Base-by-base conservation (phyloP, 805 yeast species). In the Saccharomycopsis sp. region DNA sequence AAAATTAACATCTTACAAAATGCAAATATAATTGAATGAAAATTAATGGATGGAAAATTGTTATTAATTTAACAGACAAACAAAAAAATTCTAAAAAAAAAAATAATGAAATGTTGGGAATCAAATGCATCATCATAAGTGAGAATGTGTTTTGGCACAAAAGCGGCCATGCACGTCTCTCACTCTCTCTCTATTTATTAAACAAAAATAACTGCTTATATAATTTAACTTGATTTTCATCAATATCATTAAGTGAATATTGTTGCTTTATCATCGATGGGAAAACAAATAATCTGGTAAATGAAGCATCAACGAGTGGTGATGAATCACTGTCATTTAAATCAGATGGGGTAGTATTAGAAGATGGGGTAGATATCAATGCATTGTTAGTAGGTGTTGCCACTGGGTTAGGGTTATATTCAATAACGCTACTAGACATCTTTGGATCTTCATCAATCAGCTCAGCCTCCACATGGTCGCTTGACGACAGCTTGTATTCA, bases 211-310 rank as follows among this genome's bases (percentile, higher is more conserved):
- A 7, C 36, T 27, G 17, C 37, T 46, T 46, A 23, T 20, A 46
- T 16, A 6, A 13, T 17, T 38, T 40, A 8, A 46, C 50, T 24
- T 46, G 34, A 7, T 26, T 21, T 37, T 36, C 45, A 28, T 42
- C 46, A 17, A 46, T 21, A 26, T 46, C 50, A 4, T 13, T 19
- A 1, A 41, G 6, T 14, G 27, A 36, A 38, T 41, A 45, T 19
- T 41, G 41, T 17, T 41, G 43, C 14, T 45, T 41, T 28, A 46
- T n/a, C n/a, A 29, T 13, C 31, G n/a, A n/a, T 29, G 50, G 50
- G 27, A 46, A 46, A 20, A 13, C 7, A 26, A 41, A 46, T 16
- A 37, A n/a, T 33, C 43, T 33, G 3, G 14, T 28, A 32, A 42
- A 42, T 11, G 40, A 19, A 4, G 17, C 37, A n/a, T 5, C 7